phyloP scores from a whole-genome alignment of 257 asterid species.

The Solanum chiquidenum region DNA sequence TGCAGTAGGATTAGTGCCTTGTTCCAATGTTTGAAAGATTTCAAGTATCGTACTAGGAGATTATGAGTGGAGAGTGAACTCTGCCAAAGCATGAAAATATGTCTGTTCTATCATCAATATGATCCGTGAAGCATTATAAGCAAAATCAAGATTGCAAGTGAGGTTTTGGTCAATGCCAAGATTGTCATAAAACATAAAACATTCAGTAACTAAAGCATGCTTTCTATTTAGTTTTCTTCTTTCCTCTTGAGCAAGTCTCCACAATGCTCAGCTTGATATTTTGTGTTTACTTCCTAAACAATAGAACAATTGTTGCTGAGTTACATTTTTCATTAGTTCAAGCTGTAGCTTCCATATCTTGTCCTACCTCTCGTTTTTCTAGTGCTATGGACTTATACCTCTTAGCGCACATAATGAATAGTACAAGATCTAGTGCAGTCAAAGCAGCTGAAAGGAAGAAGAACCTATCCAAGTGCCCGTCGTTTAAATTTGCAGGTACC shows the following conservation, averaged over 20 bases:
- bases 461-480: constrained; percentile 78
- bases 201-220: not conserved
- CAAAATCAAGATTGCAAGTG: not conserved
- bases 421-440: constrained; percentile 44
- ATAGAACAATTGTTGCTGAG: not conserved
- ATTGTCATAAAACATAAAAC: not conserved
- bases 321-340: not conserved
- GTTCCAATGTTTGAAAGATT: not conserved
- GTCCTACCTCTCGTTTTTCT: constrained; percentile 35
- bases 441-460: constrained; percentile 67
- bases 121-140: not conserved
- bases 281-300: not conserved
- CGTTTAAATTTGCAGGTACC: constrained; percentile 60
- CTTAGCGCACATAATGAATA: constrained; percentile 54
- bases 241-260: not conserved
- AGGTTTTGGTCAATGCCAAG: not conserved
- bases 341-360: not conserved
- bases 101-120: not conserved
- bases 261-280: not conserved
- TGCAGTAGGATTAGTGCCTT: not conserved
- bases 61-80: not conserved
- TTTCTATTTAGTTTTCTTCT: not conserved
- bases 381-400: constrained; percentile 42
- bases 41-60: not conserved
- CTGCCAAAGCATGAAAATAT: not conserved